Evolutionary conservation across 768 basidiomycete species (phyloP).

Genomic region (Tulasnella sp.): DNA sequence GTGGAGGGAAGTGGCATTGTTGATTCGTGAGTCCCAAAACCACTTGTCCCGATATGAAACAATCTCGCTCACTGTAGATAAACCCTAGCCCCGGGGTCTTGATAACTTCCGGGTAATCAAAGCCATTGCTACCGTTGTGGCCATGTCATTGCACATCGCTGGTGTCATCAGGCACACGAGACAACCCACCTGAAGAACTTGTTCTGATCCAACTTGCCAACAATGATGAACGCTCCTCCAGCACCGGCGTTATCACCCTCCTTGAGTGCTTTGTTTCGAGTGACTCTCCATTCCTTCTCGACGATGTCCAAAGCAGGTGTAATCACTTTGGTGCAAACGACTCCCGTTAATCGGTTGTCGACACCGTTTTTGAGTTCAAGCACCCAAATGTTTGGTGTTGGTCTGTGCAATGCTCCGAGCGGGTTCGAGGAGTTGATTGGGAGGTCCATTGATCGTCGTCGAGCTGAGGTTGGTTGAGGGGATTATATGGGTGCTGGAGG

Average conservation of each 20-base stretch:
- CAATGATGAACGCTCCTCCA: constrained; percentile 73
- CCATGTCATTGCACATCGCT: not conserved
- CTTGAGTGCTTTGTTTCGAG: constrained; percentile 45
- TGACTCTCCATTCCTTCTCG: constrained; percentile 66
- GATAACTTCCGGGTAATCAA: constrained; percentile 60
- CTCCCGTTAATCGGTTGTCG: constrained; percentile 68
- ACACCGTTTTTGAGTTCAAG: constrained; percentile 79
- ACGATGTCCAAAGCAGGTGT: constrained; percentile 73
- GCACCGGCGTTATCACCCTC: constrained; percentile 50
- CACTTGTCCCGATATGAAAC: constrained; percentile 55
- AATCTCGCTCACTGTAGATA: constrained; percentile 46
- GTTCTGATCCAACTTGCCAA: constrained; percentile 73
- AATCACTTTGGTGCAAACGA: constrained; percentile 61
- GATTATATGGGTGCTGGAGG: not conserved
- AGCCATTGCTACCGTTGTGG: constrained; percentile 46
- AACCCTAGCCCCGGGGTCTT: constrained; percentile 35
- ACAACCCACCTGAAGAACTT: constrained; percentile 78
- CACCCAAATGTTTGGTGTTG: constrained; percentile 57
- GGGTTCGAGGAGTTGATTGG: constrained; percentile 15
- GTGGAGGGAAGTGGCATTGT: constrained; percentile 47
- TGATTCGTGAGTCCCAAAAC: constrained; percentile 36
- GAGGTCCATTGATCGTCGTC: constrained; percentile 8
- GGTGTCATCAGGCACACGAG: not conserved
- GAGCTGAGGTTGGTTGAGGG: not conserved
- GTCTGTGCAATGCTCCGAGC: constrained; percentile 24